Percentiles rank a stretch among this genome's conserved stretches.
These are phyloP conservation scores for Alternaria sp. DNA, from an alignment of 2,329 filamentous ascomycete species.

Conservation along the genomic window DNA sequence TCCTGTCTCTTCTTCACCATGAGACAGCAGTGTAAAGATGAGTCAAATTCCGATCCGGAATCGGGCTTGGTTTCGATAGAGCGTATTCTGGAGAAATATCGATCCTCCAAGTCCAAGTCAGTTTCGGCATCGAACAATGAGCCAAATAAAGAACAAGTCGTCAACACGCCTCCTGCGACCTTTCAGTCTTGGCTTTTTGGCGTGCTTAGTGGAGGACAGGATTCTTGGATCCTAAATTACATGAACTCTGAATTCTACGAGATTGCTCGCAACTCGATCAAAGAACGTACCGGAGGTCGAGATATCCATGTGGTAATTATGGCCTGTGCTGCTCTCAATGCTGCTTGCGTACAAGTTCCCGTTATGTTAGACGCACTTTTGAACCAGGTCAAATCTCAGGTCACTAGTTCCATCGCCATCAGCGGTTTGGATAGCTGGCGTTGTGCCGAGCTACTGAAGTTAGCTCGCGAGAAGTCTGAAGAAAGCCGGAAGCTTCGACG, in stretches of 20 bases:
- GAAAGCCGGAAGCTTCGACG: constrained; percentile 3
- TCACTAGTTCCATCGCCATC: constrained; percentile 13
- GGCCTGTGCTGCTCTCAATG: constrained; percentile 11
- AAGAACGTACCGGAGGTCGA: constrained; percentile 2
- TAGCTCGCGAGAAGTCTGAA: constrained; percentile 7
- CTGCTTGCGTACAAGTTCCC: constrained; percentile 8
- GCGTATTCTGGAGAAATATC: neutral
- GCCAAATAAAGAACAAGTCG: neutral
- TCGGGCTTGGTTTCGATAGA: too few relatives aligned
- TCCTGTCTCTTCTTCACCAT: neutral
- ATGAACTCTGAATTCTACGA: constrained; percentile 12
- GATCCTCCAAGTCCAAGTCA: neutral
- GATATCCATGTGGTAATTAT: constrained; percentile 11
- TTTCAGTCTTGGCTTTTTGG: constrained; percentile 16
- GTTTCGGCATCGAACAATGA: neutral
- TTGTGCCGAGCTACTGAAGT: neutral
- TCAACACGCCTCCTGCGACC: neutral
- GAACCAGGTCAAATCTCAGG: constrained; percentile 13
- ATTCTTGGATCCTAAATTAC: constrained; percentile 12
- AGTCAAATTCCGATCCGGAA: too few relatives aligned
- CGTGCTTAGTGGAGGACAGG: constrained; percentile 7
- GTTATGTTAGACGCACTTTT: neutral
- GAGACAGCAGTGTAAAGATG: too few relatives aligned
- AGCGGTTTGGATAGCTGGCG: neutral
- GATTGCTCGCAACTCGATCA: neutral